These are phyloP conservation scores for Trichoderma sp. DNA, from an alignment of 2,329 filamentous ascomycete species.

Conservation along the genomic window DNA sequence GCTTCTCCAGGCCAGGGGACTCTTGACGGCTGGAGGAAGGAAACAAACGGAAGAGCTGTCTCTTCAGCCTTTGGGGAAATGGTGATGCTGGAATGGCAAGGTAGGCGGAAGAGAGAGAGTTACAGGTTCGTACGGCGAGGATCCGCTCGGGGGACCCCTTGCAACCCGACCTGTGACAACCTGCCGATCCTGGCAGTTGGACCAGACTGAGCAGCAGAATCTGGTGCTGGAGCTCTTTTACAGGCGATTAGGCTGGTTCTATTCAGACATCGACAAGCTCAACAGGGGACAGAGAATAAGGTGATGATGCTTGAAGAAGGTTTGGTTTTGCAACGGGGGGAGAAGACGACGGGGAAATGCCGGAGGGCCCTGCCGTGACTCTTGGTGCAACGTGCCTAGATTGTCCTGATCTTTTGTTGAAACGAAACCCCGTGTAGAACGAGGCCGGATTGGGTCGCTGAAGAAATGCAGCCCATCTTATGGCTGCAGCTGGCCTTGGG, in stretches of 20 bases:
- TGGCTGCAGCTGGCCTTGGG: neutral
- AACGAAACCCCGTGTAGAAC: slow-evolving; percentile 3
- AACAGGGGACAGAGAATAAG: neutral
- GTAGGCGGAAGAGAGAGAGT: neutral
- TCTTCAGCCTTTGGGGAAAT: neutral
- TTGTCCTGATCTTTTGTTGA: neutral
- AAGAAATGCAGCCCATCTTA: neutral
- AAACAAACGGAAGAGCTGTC: neutral
- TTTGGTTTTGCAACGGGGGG: neutral
- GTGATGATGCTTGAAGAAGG: neutral
- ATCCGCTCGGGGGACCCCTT: slow-evolving; percentile 13
- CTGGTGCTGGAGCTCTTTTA: neutral
- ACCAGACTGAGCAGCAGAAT: neutral
- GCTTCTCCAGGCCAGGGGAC: slow-evolving; percentile 1
- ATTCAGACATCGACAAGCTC: neutral
- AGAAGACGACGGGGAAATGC: neutral
- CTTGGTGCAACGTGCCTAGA: slow-evolving; percentile 1
- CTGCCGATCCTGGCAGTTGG: neutral
- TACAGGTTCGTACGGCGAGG: neutral
- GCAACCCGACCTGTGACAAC: slow-evolving; percentile 23
- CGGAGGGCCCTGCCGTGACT: neutral
- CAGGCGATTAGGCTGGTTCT: neutral
- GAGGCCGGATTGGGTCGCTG: neutral
- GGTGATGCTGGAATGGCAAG: neutral
- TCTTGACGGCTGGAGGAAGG: neutral